Percentiles rank a stretch among this genome's conserved stretches.
Conservation (phyloP, 129 eudicot species). For the Saposhnikovia divaricata region DNA sequence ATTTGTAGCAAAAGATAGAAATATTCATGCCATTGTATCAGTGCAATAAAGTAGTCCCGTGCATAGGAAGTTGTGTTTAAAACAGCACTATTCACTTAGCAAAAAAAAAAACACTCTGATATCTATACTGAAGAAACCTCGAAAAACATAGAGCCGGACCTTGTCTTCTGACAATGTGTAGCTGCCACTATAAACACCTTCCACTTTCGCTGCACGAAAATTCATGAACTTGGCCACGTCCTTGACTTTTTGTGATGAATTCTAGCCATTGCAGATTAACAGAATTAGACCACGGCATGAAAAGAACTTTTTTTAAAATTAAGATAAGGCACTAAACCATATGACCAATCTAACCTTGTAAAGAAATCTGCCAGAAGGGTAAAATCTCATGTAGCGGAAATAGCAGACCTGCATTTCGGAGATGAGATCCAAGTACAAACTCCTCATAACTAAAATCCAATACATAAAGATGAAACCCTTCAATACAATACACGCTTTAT, state of each 20-base stretch:
- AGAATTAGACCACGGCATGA: slow-evolving; percentile 15
- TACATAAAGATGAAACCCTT: neutral
- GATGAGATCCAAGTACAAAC: neutral
- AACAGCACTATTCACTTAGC: neutral
- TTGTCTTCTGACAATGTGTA: slow-evolving; percentile 85
- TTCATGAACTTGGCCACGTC: slow-evolving; percentile 80
- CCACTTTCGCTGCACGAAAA: slow-evolving; percentile 59
- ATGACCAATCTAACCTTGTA: slow-evolving; percentile 52
- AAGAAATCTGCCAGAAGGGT: slow-evolving; percentile 89
- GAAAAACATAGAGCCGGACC: slow-evolving; percentile 29
- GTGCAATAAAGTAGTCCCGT: neutral
- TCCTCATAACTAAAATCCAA: neutral
- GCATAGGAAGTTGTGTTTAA: neutral
- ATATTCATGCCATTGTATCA: neutral
- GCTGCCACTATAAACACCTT: slow-evolving; percentile 72
- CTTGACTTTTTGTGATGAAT: slow-evolving; percentile 80
- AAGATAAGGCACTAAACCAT: slow-evolving; percentile 12
- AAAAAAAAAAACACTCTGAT: no score
- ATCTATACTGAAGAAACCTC: neutral
- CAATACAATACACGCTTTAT: neutral
- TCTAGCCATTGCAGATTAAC: slow-evolving; percentile 36
- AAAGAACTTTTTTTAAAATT: neutral
- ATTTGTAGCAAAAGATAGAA: neutral
- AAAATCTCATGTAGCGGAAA: slow-evolving; percentile 85
- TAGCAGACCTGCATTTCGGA: slow-evolving; percentile 74